Conservation (phyloP, 192 early-diverging fungal genomes). For the Umbelopsis sp. region DNA sequence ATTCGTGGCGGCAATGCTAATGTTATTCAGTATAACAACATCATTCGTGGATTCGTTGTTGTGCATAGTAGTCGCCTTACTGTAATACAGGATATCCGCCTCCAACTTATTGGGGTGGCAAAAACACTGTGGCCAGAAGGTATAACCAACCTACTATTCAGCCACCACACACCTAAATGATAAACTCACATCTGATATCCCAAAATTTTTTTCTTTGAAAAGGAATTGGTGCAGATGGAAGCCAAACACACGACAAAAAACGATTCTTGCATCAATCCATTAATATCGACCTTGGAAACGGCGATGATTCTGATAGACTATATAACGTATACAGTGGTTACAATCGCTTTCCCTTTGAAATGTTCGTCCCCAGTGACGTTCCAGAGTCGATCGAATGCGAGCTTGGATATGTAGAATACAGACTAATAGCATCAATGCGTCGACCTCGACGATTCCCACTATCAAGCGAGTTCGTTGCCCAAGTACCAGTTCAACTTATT, state of each 20-base stretch:
- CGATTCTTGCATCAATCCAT: constrained; percentile 1
- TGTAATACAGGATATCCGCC: constrained; percentile 20
- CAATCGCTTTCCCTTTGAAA: constrained; percentile 33
- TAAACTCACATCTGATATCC: background rate
- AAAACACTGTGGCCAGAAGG: constrained; percentile 41
- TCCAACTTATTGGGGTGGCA: constrained; percentile 31
- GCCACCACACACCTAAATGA: background rate
- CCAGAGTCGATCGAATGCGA: constrained; percentile 38
- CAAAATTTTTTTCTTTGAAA: background rate
- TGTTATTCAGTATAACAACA: constrained; percentile 14
- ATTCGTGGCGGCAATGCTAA: constrained; percentile 24
- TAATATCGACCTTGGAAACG: background rate
- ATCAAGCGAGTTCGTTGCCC: background rate
- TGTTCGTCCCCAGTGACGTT: constrained; percentile 29
- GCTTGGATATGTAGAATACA: constrained; percentile 28
- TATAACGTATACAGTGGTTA: background rate
- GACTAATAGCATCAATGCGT: constrained; percentile 13
- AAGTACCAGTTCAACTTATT: background rate
- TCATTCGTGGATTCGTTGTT: constrained; percentile 28
- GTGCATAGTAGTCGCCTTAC: constrained; percentile 7
- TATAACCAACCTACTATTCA: background rate
- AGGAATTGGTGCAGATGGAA: constrained; percentile 13
- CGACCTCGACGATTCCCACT: background rate
- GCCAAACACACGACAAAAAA: background rate
- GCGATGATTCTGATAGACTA: background rate